Evolutionary conservation across 2,329 filamentous ascomycete genomes (phyloP).

Genomic region (Cucurbitaria berberidis): DNA sequence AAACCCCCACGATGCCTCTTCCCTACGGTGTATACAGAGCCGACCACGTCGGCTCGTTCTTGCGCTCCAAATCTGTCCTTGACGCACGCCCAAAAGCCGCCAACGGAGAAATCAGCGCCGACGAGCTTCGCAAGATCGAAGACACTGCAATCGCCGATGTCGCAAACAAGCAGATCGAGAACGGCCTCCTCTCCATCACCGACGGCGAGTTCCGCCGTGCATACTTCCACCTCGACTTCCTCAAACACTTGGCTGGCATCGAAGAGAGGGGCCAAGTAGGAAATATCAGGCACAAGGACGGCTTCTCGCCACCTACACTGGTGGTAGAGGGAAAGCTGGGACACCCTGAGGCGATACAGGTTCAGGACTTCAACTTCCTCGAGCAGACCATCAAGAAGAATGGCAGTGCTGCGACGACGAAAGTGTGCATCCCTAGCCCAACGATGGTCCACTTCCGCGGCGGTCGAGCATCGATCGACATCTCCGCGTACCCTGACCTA

Average conservation of each 20-base stretch:
- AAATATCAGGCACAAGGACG: conserved; percentile 48
- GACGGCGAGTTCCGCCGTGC: conserved; percentile 64
- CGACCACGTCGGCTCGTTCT: conserved; percentile 64
- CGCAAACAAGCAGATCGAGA: conserved; percentile 57
- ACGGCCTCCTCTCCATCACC: conserved; percentile 59
- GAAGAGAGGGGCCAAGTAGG: conserved; percentile 60
- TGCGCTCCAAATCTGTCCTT: conserved; percentile 59
- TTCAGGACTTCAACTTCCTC: conserved; percentile 63
- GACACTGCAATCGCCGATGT: conserved; percentile 58
- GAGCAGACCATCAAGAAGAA: conserved; percentile 54
- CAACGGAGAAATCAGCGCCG: conserved; percentile 50
- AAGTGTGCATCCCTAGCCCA: conserved; percentile 64
- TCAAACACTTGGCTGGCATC: conserved; percentile 61
- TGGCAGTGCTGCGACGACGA: conserved; percentile 52
- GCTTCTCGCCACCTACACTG: conserved; percentile 60
- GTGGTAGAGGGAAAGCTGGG: conserved; percentile 61
- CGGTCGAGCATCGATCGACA: conserved; percentile 60
- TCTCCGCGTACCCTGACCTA: conserved; percentile 60
- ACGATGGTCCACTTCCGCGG: conserved; percentile 68
- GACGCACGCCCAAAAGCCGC: conserved; percentile 57
- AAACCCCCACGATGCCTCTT: conserved; percentile 41
- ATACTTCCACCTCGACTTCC: conserved; percentile 66
- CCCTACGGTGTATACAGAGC: conserved; percentile 52
- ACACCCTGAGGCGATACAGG: conserved; percentile 61
- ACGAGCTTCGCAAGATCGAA: conserved; percentile 59